Evolutionary conservation across 768 basidiomycete genomes (phyloP).

Genomic region (Lactarius quietus): DNA sequence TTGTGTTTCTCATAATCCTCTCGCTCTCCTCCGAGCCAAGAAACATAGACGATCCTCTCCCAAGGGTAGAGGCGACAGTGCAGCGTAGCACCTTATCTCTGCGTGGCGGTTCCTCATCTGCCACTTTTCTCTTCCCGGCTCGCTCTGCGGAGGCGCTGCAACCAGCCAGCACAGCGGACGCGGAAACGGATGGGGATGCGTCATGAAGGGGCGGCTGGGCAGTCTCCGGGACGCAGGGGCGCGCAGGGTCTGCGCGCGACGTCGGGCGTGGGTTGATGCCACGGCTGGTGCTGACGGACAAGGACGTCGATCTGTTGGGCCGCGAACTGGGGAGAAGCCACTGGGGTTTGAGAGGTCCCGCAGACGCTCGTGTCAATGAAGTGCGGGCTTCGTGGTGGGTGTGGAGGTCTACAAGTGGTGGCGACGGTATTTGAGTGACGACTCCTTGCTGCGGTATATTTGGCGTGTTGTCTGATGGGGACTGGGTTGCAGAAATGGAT

Average conservation of each 20-base stretch:
- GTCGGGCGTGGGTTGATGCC: background rate
- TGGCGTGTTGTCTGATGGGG: background rate
- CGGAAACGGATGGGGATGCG: background rate
- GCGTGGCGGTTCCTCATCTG: background rate
- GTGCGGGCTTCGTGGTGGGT: background rate
- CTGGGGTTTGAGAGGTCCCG: background rate
- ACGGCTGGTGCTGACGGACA: background rate
- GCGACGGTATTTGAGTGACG: background rate
- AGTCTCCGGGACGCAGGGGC: background rate
- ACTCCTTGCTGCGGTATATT: background rate
- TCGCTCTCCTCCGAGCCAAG: background rate
- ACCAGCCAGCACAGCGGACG: background rate
- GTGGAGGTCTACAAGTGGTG: background rate
- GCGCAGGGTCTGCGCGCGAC: background rate
- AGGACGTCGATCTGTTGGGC: background rate
- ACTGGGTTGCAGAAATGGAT: background rate
- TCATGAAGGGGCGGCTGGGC: background rate
- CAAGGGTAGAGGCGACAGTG: too few species aligned
- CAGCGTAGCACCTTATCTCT: background rate
- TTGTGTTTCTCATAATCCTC: conserved; percentile 1
- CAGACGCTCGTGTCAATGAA: background rate
- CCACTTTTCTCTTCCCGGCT: conserved; percentile 1
- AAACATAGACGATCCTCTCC: background rate
- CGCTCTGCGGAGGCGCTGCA: background rate
- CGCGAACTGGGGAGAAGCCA: background rate